Conservation (phyloP, 805 yeast species). For the Lipomyces oligophaga region DNA sequence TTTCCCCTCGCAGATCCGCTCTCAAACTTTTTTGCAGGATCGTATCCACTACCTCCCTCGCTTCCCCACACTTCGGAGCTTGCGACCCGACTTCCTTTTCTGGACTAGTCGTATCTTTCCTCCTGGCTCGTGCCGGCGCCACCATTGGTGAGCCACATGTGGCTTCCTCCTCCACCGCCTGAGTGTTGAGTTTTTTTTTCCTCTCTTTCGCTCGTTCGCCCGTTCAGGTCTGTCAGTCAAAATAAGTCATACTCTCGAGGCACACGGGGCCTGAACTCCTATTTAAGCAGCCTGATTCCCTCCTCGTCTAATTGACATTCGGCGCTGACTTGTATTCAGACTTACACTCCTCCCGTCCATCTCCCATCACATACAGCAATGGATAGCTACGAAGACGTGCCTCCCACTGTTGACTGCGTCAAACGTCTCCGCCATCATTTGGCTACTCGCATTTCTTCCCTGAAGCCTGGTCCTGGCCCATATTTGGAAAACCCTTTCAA, state of each 20-base stretch:
- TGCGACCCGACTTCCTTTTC: no score
- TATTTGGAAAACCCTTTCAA: slow-evolving; percentile 55
- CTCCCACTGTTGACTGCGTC: not conserved
- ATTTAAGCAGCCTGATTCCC: not conserved
- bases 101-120: no score
- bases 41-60: no score
- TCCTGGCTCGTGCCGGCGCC: no score
- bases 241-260: not conserved
- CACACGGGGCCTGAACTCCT: not conserved
- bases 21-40: no score
- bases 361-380: not conserved
- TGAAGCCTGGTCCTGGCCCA: slow-evolving; percentile 34
- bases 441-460: slow-evolving; percentile 35
- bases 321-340: no score
- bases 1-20: no score
- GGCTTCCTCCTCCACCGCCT: not conserved
- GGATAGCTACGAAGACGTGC: not conserved
- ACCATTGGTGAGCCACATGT: no score
- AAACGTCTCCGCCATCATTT: slow-evolving; percentile 33
- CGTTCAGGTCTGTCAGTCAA: not conserved
- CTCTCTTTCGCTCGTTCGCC: not conserved
- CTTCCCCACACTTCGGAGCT: no score
- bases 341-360: not conserved
- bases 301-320: no score
- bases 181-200: not conserved